Conservation (phyloP, 768 basidiomycete genomes). For the Trametes punicea region DNA sequence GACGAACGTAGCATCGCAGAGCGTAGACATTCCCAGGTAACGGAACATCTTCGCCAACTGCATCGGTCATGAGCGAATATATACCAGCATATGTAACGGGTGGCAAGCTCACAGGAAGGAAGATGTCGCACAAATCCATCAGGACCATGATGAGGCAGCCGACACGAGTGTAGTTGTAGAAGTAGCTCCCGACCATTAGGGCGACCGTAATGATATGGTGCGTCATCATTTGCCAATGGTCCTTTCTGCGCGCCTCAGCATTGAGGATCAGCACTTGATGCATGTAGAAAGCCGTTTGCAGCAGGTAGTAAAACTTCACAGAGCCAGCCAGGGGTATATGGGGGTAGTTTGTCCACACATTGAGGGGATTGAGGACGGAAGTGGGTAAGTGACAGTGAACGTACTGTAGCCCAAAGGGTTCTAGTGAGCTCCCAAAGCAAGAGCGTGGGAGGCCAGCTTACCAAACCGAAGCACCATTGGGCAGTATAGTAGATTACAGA, state of each 20-base stretch:
- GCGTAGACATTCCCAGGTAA: slow-evolving; percentile 63
- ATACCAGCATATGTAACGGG: slow-evolving; percentile 89
- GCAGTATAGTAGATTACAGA: slow-evolving; percentile 73
- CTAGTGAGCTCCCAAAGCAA: slow-evolving; percentile 43
- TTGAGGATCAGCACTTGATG: slow-evolving; percentile 92
- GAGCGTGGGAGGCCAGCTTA: background rate
- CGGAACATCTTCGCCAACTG: slow-evolving; percentile 93
- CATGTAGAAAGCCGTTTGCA: slow-evolving; percentile 83
- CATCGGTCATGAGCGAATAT: slow-evolving; percentile 31
- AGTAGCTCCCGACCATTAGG: slow-evolving; percentile 77
- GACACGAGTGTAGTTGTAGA: slow-evolving; percentile 79
- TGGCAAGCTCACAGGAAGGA: slow-evolving; percentile 83
- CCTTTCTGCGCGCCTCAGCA: slow-evolving; percentile 87
- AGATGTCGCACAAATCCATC: slow-evolving; percentile 94
- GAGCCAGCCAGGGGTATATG: slow-evolving; percentile 75
- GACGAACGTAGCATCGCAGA: slow-evolving; percentile 75
- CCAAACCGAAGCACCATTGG: slow-evolving; percentile 78
- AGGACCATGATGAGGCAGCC: slow-evolving; percentile 87
- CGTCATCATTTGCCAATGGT: slow-evolving; percentile 93
- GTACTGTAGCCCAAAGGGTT: slow-evolving; percentile 53
- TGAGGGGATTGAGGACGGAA: slow-evolving; percentile 53
- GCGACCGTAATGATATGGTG: slow-evolving; percentile 90
- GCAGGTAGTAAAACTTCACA: slow-evolving; percentile 87
- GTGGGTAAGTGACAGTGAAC: slow-evolving; percentile 73
- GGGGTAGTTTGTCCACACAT: slow-evolving; percentile 81